Base-by-base conservation (phyloP, 768 basidiomycete species). In the Russula virescens region DNA sequence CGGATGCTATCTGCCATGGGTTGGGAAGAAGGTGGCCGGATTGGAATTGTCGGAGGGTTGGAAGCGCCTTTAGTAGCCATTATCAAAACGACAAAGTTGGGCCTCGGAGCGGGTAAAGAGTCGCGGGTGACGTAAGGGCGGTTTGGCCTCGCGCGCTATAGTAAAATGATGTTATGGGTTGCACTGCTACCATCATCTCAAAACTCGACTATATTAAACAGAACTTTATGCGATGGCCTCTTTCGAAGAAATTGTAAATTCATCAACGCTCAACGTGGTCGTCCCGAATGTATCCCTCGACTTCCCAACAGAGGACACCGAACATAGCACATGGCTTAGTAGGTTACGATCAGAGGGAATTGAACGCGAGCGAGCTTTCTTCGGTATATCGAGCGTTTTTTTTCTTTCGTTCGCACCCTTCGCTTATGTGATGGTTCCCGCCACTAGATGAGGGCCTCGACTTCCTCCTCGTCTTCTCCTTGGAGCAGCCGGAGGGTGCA, bases 1-100 rank as follows among this genome's bases (percentile, higher is more conserved):
- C 83, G 75, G 75, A 83, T 98, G 84, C 72, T 98, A 65, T 84
- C 87, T 18, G 78, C 81, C 63, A 97, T 98, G 95, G 95, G 95
- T 46, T 96, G 94, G 94, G 72, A 82, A 3, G 90, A 93, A 68
- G 94, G 94, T 0, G 80, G 84, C 46, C 76, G 81, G 14, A 94
- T 96, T 68, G 94, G 94, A 5, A 67, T 75, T 2, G 74, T 72
- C 1, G 78, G 81, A 0, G 91, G 62, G 35, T 73, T 96, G 58
- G 85, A 87, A 26, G 83, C 75, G 6, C 94, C 94, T 38, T 75
- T 97, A 58, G 84, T 84, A 0, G 94, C 91, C 14, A 82, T 93
- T 54, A 87, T 95, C 73, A 97, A 95, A 75, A 83, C 82, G 63
- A 86, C 91, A 19, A 95, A 91, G 74, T 77, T 88, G 14, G 94